A percentile compares a stretch with the other conserved stretches of the same genome.
phyloP scores from a whole-genome alignment of 1,284 basidiomycete genomes.

The Cryptococcus amylolentus region DNA sequence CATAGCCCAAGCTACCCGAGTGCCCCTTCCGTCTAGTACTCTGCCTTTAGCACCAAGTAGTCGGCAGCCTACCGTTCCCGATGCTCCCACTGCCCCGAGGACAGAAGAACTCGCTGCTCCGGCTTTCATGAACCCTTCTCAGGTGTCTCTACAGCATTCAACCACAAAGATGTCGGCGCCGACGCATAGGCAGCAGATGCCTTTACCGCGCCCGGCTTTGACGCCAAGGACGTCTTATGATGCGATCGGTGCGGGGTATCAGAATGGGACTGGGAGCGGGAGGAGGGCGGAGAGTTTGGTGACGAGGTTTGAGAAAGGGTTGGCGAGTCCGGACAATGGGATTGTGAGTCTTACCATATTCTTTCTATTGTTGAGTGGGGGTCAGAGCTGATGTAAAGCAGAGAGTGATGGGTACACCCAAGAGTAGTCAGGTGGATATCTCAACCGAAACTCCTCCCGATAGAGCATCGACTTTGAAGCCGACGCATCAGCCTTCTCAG shows the following conservation, averaged over 20 bases:
- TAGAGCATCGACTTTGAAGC: background rate
- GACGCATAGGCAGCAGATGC: slow-evolving; percentile 21
- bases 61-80: background rate
- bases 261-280: slow-evolving; percentile 2
- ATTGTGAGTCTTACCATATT: slow-evolving; percentile 11
- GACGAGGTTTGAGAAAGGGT: slow-evolving; percentile 24
- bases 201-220: slow-evolving; percentile 26
- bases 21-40: background rate
- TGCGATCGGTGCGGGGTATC: background rate
- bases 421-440: background rate
- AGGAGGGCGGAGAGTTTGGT: slow-evolving; percentile 17
- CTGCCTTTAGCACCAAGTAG: background rate
- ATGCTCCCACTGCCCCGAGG: background rate
- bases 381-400: background rate
- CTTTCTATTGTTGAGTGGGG: background rate
- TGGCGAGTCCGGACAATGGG: slow-evolving; percentile 23
- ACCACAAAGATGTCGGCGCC: background rate
- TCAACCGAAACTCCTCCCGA: background rate
- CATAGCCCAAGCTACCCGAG: background rate
- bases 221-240: slow-evolving; percentile 14
- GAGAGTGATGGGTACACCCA: background rate
- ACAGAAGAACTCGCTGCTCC: background rate
- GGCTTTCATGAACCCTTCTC: background rate
- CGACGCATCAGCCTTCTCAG: background rate
- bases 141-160: slow-evolving; percentile 1